A percentile compares a stretch with the other conserved stretches of the same genome.
Conservation (phyloP, 768 basidiomycete species). For the Sarcodon aspratus region DNA sequence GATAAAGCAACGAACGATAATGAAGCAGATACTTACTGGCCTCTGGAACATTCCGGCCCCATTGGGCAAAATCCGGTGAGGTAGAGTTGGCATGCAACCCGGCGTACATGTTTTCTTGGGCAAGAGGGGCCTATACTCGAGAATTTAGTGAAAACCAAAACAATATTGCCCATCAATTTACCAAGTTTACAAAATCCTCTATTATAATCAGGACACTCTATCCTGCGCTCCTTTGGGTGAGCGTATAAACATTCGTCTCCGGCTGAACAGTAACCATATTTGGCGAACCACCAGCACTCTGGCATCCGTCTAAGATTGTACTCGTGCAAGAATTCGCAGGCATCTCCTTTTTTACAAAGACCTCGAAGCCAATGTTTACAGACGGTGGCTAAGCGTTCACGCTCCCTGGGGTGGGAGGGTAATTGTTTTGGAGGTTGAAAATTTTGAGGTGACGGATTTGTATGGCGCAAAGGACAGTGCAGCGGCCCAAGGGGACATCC, state of each 20-base stretch:
- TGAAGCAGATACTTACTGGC: slow-evolving; percentile 56
- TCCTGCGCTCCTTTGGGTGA: slow-evolving; percentile 82
- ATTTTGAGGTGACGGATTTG: slow-evolving; percentile 76
- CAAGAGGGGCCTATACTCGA: slow-evolving; percentile 61
- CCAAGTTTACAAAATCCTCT: slow-evolving; percentile 93
- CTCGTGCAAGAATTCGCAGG: slow-evolving; percentile 98
- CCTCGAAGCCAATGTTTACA: slow-evolving; percentile 99
- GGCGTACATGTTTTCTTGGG: slow-evolving; percentile 85
- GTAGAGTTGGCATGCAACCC: slow-evolving; percentile 85
- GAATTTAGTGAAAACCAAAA: slow-evolving; percentile 2
- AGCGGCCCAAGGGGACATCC: slow-evolving; percentile 90
- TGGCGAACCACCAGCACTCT: slow-evolving; percentile 98
- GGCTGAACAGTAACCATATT: slow-evolving; percentile 94
- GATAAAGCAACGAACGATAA: slow-evolving; percentile 4
- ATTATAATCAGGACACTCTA: slow-evolving; percentile 93
- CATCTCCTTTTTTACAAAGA: slow-evolving; percentile 95
- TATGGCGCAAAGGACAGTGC: slow-evolving; percentile 88
- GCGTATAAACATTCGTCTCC: slow-evolving; percentile 97
- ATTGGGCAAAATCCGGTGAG: slow-evolving; percentile 88
- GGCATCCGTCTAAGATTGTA: slow-evolving; percentile 98
- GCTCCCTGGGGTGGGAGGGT: slow-evolving; percentile 73
- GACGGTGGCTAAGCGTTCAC: slow-evolving; percentile 80
- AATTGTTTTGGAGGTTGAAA: slow-evolving; percentile 81
- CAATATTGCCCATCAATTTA: slow-evolving; percentile 24
- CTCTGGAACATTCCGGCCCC: slow-evolving; percentile 77